These are phyloP conservation scores for Fraxinus sp. DNA, from an alignment of 305 asterid genomes.

Conservation along the genomic window DNA sequence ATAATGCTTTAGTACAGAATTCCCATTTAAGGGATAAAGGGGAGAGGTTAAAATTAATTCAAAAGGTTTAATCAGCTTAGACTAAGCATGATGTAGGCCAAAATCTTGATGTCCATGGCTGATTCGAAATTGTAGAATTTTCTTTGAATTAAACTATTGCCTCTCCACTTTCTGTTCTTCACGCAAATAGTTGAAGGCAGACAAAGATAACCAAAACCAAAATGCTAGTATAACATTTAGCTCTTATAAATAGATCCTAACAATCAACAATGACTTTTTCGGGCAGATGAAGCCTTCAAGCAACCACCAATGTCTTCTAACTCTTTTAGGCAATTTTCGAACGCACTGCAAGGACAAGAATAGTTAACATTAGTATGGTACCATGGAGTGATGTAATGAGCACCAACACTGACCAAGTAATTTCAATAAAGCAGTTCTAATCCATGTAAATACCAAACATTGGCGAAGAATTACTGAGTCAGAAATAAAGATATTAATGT, in stretches of 20 bases:
- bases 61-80: too few relatives aligned
- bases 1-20: too few relatives aligned
- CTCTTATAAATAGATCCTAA: background rate
- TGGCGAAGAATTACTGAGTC: background rate
- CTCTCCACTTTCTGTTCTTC: too few relatives aligned
- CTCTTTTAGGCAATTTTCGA: background rate
- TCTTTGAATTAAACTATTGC: too few relatives aligned
- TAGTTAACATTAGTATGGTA: background rate
- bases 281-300: background rate
- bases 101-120: too few relatives aligned
- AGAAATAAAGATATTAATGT: background rate
- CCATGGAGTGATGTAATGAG: background rate
- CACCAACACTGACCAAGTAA: background rate
- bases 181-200: background rate
- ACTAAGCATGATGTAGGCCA: too few relatives aligned
- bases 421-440: background rate
- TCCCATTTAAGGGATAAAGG: too few relatives aligned
- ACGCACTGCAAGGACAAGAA: background rate
- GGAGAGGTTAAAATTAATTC: too few relatives aligned
- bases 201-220: background rate
- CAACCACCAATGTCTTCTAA: background rate
- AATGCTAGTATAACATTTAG: background rate
- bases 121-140: too few relatives aligned
- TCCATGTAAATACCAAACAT: background rate
- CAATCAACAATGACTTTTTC: background rate